Evolutionary conservation across 306 rosid species (phyloP).

Genomic region (Abrus pulchellus): DNA sequence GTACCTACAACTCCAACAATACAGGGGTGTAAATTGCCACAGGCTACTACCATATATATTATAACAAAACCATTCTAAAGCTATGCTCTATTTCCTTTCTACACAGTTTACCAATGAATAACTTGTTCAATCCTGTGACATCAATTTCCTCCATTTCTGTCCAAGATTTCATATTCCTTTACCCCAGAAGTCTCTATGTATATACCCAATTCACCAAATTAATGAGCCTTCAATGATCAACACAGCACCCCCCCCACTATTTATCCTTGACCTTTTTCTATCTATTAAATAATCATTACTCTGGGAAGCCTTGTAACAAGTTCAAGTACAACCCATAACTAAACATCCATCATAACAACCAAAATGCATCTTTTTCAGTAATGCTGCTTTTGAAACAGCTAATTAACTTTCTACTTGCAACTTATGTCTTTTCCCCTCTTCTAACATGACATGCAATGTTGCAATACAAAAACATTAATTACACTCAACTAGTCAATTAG

Average conservation of each 20-base stretch:
- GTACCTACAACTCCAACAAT: slow-evolving; percentile 32
- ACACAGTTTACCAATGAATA: not conserved
- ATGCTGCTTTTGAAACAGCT: slow-evolving; percentile 33
- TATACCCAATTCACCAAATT: not conserved
- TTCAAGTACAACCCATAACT: slow-evolving; percentile 45
- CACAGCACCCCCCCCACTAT: not conserved
- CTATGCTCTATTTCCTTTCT: not conserved
- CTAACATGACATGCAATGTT: slow-evolving; percentile 41
- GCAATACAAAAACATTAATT: slow-evolving; percentile 27
- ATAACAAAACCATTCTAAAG: not conserved
- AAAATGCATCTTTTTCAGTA: slow-evolving; percentile 42
- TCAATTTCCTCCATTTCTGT: not conserved
- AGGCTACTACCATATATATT: not conserved
- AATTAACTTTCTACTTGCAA: slow-evolving; percentile 36
- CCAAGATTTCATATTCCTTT: too few relatives aligned
- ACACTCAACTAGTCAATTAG: slow-evolving; percentile 16
- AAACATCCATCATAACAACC: slow-evolving; percentile 50
- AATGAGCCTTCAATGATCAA: slow-evolving; percentile 6
- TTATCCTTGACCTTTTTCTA: slow-evolving; percentile 4
- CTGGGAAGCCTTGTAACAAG: slow-evolving; percentile 4
- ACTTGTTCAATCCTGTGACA: not conserved
- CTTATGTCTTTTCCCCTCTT: not conserved
- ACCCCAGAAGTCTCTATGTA: not conserved
- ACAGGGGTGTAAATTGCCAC: not conserved
- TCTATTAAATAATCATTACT: slow-evolving; percentile 26